Evolutionary conservation across 495 filamentous ascomycete genomes (phyloP).

Genomic region (Penicillium simplicissimum): DNA sequence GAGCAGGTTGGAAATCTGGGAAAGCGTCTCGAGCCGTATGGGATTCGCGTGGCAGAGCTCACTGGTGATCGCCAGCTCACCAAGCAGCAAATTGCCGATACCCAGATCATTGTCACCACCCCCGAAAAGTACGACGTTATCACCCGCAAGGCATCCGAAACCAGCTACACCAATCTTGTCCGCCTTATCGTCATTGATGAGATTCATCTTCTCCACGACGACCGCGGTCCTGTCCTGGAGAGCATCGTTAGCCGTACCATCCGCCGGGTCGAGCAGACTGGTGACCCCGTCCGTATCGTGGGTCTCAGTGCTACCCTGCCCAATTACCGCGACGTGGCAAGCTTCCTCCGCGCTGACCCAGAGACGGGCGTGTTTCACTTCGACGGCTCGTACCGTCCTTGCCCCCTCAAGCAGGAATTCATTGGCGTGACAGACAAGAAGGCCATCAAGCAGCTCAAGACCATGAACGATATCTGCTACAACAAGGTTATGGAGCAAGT

Average conservation of each 20-base stretch:
- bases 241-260: constrained; percentile 96
- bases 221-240: constrained; percentile 94
- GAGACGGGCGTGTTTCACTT: constrained; percentile 91
- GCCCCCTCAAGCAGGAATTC: constrained; percentile 93
- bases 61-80: constrained; percentile 98
- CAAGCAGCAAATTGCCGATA: constrained; percentile 97
- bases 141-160: constrained; percentile 94
- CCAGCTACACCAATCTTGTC: constrained; percentile 95
- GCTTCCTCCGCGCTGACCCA: constrained; percentile 89
- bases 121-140: constrained; percentile 99
- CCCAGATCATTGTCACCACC: constrained; percentile 97
- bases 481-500: constrained; percentile 98
- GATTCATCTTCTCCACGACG: constrained; percentile 96
- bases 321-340: constrained; percentile 96
- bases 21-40: constrained; percentile 83
- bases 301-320: constrained; percentile 94
- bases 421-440: constrained; percentile 98
- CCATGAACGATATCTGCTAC: constrained; percentile 99
- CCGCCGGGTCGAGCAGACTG: constrained; percentile 87
- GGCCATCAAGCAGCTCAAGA: constrained; percentile 97
- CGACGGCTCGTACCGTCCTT: constrained; percentile 90
- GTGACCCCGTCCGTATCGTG: constrained; percentile 85
- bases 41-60: constrained; percentile 88
- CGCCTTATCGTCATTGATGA: constrained; percentile 95
- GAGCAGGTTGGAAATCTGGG: constrained; percentile 98